Base-by-base conservation (phyloP, 345 rosid species). In the Moringa oleifera region DNA sequence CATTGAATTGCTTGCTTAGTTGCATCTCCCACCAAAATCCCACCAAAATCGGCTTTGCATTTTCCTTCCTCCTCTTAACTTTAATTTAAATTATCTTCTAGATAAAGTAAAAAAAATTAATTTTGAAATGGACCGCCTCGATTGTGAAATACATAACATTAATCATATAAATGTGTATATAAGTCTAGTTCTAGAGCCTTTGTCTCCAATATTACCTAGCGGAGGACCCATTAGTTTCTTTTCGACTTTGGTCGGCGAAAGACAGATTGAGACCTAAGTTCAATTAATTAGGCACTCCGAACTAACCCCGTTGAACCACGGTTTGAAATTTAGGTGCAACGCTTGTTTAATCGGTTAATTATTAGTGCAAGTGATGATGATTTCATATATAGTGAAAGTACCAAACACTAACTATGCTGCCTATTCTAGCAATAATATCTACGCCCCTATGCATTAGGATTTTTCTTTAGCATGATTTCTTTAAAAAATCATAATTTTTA, bases 231-330 rank as follows among this genome's bases (percentile, higher is more conserved):
- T 66, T 19, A 31, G 9, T 66, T 51, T 49, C 71, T 77, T 77
- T 79, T 71, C 67, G 65, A 52, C 58, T n/a, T 57, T 71, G 82
- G 89, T 71, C 79, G 83, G 85, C 70, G 78, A 62, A 45, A 23
- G 63, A 23, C 54, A 54, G 78, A 76, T 78, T 70, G 77, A 65
- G 80, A 79, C 75, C 52, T 47, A n/a, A n/a, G n/a, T n/a, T n/a
- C n/a, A n/a, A n/a, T 58, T 47, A 62, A 58, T 46, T 25, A 24
- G 58, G 23, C 65, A 33, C 49, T 64, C 55, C 55, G 51, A 62
- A 61, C 57, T 55, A 51, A 54, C 20, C 61, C 61, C 68, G 55
- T 62, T 53, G 62, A 71, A 75, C 70, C 15, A 51, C 28, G 25
- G 59, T 52, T 66, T 63, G 70, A 71, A 67, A 51, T 53, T 55